A percentile compares a stretch with the other conserved stretches of the same genome.
Evolutionary conservation across 1,139 yeast genomes (phyloP).

Genomic region (Sugiyamaella paludigena): DNA sequence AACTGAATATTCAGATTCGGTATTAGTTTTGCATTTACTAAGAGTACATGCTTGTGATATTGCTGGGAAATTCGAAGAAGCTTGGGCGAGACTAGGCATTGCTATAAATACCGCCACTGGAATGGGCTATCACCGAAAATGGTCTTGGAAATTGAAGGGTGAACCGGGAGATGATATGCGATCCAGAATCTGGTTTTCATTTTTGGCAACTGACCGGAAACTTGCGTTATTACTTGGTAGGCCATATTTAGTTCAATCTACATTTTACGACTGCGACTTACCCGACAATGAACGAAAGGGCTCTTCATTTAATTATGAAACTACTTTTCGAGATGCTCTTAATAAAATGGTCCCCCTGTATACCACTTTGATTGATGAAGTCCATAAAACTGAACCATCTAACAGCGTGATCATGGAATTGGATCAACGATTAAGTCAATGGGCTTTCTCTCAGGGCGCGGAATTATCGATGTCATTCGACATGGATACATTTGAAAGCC

Average conservation of each 20-base stretch:
- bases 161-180: constrained; percentile 7
- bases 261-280: constrained; percentile 18
- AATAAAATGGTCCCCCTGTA: constrained; percentile 22
- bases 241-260: constrained; percentile 18
- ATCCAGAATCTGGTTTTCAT: constrained; percentile 23
- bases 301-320: constrained; percentile 17
- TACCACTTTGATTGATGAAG: constrained; percentile 21
- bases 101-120: constrained; percentile 22
- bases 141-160: constrained; percentile 17
- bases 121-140: constrained; percentile 26
- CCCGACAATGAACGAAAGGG: constrained; percentile 4
- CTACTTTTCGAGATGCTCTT: constrained; percentile 21
- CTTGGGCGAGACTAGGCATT: constrained; percentile 21
- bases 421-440: constrained; percentile 18
- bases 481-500: constrained; percentile 6
- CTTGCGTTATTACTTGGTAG: constrained; percentile 22
- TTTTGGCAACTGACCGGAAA: constrained; percentile 21
- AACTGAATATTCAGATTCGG: constrained; percentile 12
- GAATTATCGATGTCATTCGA: constrained; percentile 10
- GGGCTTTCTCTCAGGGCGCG: constrained; percentile 15
- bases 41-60: constrained; percentile 20
- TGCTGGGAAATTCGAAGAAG: constrained; percentile 22
- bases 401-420: constrained; percentile 16
- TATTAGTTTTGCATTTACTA: constrained; percentile 14
- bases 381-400: constrained; percentile 15